A percentile compares a stretch with the other conserved stretches of the same genome.
Evolutionary conservation across 768 basidiomycete species (phyloP).

Genomic region (Pluteus cervinus): DNA sequence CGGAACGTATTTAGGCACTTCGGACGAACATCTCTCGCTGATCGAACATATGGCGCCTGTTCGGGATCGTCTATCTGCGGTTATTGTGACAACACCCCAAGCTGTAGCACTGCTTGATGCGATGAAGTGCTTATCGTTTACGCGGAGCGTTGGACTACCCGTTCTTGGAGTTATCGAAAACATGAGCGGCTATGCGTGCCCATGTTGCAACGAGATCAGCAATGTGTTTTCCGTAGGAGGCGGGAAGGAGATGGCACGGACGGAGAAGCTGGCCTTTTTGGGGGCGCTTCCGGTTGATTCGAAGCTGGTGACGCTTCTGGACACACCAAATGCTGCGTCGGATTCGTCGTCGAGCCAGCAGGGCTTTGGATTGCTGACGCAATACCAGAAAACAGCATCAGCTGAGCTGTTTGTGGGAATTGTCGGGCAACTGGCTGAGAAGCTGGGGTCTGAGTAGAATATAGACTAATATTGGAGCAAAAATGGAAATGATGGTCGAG

Average conservation of each 20-base stretch:
- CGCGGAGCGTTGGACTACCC: conserved; percentile 78
- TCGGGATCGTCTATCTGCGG: conserved; percentile 68
- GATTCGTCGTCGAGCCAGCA: conserved; percentile 20
- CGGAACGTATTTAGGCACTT: conserved; percentile 77
- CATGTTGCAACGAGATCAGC: conserved; percentile 93
- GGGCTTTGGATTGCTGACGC: conserved; percentile 52
- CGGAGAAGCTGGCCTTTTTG: conserved; percentile 69
- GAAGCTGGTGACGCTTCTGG: conserved; percentile 80
- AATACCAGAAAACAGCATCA: conserved; percentile 66
- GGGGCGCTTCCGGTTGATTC: conserved; percentile 92
- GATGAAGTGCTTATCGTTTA: conserved; percentile 95
- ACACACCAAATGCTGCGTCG: conserved; percentile 43
- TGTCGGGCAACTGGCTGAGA: conserved; percentile 20
- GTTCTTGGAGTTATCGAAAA: conserved; percentile 94
- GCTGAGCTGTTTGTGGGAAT: conserved; percentile 63
- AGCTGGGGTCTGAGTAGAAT: not conserved
- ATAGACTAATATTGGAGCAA: conserved; percentile 3
- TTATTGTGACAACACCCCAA: conserved; percentile 97
- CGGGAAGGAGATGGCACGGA: conserved; percentile 80
- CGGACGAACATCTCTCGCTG: conserved; percentile 95
- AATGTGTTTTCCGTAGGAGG: conserved; percentile 95
- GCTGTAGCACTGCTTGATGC: conserved; percentile 93
- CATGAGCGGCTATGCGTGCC: conserved; percentile 98
- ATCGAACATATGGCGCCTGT: conserved; percentile 89
- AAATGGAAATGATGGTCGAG: not conserved